phyloP scores from a whole-genome alignment of 345 rosid species.

The Rhizophora mangle region DNA sequence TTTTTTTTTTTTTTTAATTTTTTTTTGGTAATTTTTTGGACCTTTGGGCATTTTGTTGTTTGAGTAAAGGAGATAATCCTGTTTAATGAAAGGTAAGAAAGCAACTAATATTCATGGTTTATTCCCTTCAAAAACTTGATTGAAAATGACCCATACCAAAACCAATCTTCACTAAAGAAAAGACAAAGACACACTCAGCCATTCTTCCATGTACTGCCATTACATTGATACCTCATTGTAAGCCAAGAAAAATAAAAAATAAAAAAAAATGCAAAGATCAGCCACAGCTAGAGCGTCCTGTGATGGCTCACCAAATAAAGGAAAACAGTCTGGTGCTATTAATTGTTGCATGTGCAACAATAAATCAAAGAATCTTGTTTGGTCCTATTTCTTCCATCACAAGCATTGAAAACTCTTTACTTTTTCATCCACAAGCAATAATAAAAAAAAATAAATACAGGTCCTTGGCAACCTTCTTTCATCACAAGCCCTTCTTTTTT shows the following conservation, averaged over 20 bases:
- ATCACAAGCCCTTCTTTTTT: not conserved
- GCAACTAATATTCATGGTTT: not conserved
- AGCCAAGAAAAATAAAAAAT: not conserved
- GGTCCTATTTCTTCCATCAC: slow-evolving; percentile 42
- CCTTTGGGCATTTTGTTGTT: slow-evolving; percentile 6
- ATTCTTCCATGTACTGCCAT: slow-evolving; percentile 24
- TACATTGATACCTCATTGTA: slow-evolving; percentile 20
- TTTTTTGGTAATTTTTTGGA: not conserved
- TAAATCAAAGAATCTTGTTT: slow-evolving; percentile 36
- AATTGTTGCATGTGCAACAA: slow-evolving; percentile 53
- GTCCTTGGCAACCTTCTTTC: not conserved
- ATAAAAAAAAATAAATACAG: no score
- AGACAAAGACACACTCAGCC: slow-evolving; percentile 29
- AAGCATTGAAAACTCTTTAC: slow-evolving; percentile 36
- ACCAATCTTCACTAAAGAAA: slow-evolving; percentile 21
- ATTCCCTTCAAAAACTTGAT: not conserved
- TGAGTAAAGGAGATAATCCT: slow-evolving; percentile 6
- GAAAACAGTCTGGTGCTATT: slow-evolving; percentile 38
- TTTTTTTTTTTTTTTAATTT: not conserved
- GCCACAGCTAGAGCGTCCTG: slow-evolving; percentile 25
- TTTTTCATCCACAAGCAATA: slow-evolving; percentile 35
- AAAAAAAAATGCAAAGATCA: slow-evolving; percentile 4
- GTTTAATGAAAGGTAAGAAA: not conserved
- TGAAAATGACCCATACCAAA: slow-evolving; percentile 46
- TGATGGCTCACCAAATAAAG: slow-evolving; percentile 57